Base-by-base conservation (phyloP, 2,329 filamentous ascomycete species). In the Diaporthe citri region DNA sequence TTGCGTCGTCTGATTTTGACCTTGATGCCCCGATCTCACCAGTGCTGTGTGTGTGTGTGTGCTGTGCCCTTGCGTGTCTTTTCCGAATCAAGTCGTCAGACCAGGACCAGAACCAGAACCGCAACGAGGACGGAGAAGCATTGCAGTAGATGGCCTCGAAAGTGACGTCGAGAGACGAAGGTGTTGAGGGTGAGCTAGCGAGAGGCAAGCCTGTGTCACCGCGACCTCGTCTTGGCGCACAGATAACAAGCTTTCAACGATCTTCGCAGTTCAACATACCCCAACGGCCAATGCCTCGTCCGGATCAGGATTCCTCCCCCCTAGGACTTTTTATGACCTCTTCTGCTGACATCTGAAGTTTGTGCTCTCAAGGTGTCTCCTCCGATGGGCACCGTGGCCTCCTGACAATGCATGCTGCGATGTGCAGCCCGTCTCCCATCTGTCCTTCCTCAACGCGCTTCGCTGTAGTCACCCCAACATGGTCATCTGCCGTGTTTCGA, bases 401-500 rank as follows among this genome's bases (percentile, higher is more conserved):
- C 28, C 31, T 36, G 13, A 31, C 17, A 9, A 36, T 36, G 31
- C n/a, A 13, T 60, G 36, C 36, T 60, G n/a, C 13, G 5, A 62
- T 43, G 3, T 43, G 36, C 59, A 41, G n/a, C 36, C 22, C 34
- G 15, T 6, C 59, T 20, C 31, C n/a, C n/a, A 28, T 4, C 15
- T 22, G 39, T 2, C 13, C 39, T 41, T 9, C 17, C n/a, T 60
- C 1, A 10, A 41, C 7, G 3, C 34, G 2, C 31, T 15, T 20
- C 31, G 4, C 12, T 62, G 4, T 28, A 3, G n/a, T 43, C n/a
- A 7, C 36, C 13, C 2, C n/a, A 41, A 17, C 13, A 43, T 41
- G 22, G n/a, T 22, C 36, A 62, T 62, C n/a, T 62, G 7, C 57
- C 57, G 59, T 41, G 39, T 43, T 64, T 39, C 39, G 25, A 64